phyloP scores from a whole-genome alignment of 2,329 filamentous ascomycete genomes.

The Stagonosporopsis cucurbitacearum region DNA sequence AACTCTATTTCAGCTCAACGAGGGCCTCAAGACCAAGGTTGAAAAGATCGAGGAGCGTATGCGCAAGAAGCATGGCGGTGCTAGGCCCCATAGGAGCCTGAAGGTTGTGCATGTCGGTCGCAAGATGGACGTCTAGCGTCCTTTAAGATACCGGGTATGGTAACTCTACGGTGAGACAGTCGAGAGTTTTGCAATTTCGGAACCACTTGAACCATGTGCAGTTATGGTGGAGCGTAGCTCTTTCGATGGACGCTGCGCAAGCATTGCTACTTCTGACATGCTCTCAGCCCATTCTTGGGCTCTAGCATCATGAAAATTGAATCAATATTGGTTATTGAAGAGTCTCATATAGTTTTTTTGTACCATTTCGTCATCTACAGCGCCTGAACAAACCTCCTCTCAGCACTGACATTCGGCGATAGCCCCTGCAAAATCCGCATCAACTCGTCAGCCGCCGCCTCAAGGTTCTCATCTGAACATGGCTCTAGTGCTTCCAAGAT shows the following conservation, averaged over 20 bases:
- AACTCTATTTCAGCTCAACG: slow-evolving; percentile 12
- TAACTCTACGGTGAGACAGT: background rate
- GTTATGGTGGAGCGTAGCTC: background rate
- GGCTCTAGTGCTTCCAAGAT: slow-evolving; percentile 44
- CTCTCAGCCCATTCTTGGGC: too few species aligned
- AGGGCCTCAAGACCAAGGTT: slow-evolving; percentile 14
- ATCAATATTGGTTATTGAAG: background rate
- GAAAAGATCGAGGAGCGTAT: slow-evolving; percentile 19
- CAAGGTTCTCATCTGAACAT: slow-evolving; percentile 29
- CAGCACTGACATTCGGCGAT: slow-evolving; percentile 19
- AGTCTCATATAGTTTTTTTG: background rate
- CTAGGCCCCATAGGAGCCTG: background rate
- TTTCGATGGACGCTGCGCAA: background rate
- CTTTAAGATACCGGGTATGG: too few species aligned
- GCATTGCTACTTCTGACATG: background rate
- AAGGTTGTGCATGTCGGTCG: background rate
- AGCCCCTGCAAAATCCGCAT: slow-evolving; percentile 23
- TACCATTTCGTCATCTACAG: background rate
- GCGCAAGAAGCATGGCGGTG: background rate
- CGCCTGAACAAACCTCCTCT: slow-evolving; percentile 9
- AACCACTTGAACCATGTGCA: background rate
- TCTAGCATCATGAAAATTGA: too few species aligned
- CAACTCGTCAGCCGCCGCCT: slow-evolving; percentile 38
- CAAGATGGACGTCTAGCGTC: background rate
- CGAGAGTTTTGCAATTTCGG: background rate